phyloP scores from a whole-genome alignment of 305 asterid genomes.

The Striga hermonthica region DNA sequence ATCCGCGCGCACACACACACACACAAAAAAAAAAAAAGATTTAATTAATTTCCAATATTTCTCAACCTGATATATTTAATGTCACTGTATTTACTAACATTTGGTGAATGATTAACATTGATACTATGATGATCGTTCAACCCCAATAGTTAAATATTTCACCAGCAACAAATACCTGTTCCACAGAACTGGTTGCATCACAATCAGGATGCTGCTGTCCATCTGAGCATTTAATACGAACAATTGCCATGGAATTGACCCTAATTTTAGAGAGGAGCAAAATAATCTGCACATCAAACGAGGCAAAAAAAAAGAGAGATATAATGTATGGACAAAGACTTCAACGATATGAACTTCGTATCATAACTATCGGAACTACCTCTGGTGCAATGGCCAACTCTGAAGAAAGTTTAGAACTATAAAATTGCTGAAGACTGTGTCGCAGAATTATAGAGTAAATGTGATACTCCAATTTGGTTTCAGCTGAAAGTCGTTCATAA shows the following conservation, averaged over 20 bases:
- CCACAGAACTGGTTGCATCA: conserved; percentile 59
- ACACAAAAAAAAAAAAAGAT: not conserved
- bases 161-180: conserved; percentile 54
- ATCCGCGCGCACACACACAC: not conserved
- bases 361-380: conserved; percentile 40
- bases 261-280: conserved; percentile 73
- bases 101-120: not conserved
- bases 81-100: not conserved
- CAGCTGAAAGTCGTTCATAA: conserved; percentile 60
- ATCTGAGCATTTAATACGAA: conserved; percentile 58
- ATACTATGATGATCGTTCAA: conserved; percentile 14
- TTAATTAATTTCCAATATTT: not conserved
- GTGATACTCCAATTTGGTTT: conserved; percentile 75
- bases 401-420: conserved; percentile 51
- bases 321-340: not conserved
- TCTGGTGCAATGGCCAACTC: conserved; percentile 51
- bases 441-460: conserved; percentile 67
- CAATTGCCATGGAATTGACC: conserved; percentile 89
- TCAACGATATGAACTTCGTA: not conserved
- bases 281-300: conserved; percentile 53
- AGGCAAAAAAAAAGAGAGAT: not conserved
- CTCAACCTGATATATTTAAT: not conserved
- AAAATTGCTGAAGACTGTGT: conserved; percentile 62
- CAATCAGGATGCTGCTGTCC: conserved; percentile 37
- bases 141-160: conserved; percentile 15